These are phyloP conservation scores for Alternaria longipes DNA, from an alignment of 2,329 filamentous ascomycete genomes.

Conservation along the genomic window DNA sequence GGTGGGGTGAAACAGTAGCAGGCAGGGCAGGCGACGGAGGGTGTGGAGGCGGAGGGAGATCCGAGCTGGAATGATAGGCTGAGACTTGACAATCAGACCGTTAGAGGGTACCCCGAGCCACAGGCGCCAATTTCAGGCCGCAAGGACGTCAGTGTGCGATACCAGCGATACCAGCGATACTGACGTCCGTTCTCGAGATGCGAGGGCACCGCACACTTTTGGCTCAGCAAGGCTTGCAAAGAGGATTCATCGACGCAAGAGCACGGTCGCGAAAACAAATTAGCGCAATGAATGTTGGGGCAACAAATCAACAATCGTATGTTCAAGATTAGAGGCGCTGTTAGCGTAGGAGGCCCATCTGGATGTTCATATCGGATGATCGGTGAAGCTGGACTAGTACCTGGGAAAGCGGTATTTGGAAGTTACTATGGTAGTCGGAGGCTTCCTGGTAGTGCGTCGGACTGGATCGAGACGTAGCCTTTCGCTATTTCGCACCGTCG, in stretches of 20 bases:
- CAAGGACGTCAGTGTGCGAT: not conserved
- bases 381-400: not conserved
- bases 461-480: slow-evolving; percentile 1
- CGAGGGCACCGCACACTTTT: slow-evolving; percentile 15
- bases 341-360: slow-evolving; percentile 12
- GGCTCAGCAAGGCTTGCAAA: slow-evolving; percentile 10
- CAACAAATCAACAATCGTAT: slow-evolving; percentile 18
- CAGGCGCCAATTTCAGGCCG: slow-evolving; percentile 4
- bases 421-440: not conserved
- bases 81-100: slow-evolving; percentile 9
- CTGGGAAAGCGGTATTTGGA: not conserved
- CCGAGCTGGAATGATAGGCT: slow-evolving; percentile 11
- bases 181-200: not conserved
- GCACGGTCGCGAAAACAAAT: slow-evolving; percentile 22
- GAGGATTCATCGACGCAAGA: not conserved
- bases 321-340: slow-evolving; percentile 7
- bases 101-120: not conserved
- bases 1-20: slow-evolving; percentile 10
- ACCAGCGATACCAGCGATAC: not conserved
- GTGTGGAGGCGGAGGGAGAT: slow-evolving; percentile 10
- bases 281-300: slow-evolving; percentile 16
- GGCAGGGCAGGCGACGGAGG: slow-evolving; percentile 13
- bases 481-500: not conserved
- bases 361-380: slow-evolving; percentile 13
- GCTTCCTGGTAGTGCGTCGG: not conserved